Evolutionary conservation across 164 flowering plant genomes (phyloP).

Genomic region (Protea cynaroides): DNA sequence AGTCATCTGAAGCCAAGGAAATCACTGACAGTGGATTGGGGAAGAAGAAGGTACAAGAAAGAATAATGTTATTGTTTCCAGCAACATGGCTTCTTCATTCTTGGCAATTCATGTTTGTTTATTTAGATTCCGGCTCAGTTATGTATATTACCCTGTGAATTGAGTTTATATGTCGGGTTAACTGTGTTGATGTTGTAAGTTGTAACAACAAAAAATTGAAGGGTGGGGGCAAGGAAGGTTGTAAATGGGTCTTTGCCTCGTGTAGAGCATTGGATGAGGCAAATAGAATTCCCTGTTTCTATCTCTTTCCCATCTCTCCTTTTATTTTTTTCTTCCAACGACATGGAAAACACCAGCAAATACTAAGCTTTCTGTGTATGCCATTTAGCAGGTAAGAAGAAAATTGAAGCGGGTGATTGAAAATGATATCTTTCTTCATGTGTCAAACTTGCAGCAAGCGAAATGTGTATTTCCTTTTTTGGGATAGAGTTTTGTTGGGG

Average conservation of each 20-base stretch:
- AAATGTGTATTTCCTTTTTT: too few species aligned
- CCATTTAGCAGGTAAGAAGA: too few species aligned
- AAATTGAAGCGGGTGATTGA: too few species aligned
- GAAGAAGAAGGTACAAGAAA: slow-evolving; percentile 27
- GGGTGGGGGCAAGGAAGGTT: neutral
- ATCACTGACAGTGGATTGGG: slow-evolving; percentile 34
- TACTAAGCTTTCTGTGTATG: too few species aligned
- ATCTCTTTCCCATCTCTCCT: neutral
- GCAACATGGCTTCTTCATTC: neutral
- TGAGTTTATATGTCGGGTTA: neutral
- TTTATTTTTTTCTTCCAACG: too few species aligned
- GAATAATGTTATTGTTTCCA: slow-evolving; percentile 5
- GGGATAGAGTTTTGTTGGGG: too few species aligned
- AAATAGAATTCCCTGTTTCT: slow-evolving; percentile 22
- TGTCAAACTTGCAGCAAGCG: too few species aligned
- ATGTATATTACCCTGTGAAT: slow-evolving; percentile 14
- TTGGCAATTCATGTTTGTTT: slow-evolving; percentile 1
- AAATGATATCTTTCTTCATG: too few species aligned
- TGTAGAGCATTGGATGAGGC: slow-evolving; percentile 31
- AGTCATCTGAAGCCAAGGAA: slow-evolving; percentile 44
- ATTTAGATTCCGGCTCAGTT: neutral
- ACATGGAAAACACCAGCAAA: too few species aligned
- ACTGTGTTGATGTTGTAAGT: neutral
- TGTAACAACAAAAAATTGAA: slow-evolving; percentile 5
- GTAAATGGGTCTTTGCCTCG: slow-evolving; percentile 23